Evolutionary conservation across 345 rosid genomes (phyloP), one percentile per base, ranked within the genome.

Genomic region (Acer negundo): DNA sequence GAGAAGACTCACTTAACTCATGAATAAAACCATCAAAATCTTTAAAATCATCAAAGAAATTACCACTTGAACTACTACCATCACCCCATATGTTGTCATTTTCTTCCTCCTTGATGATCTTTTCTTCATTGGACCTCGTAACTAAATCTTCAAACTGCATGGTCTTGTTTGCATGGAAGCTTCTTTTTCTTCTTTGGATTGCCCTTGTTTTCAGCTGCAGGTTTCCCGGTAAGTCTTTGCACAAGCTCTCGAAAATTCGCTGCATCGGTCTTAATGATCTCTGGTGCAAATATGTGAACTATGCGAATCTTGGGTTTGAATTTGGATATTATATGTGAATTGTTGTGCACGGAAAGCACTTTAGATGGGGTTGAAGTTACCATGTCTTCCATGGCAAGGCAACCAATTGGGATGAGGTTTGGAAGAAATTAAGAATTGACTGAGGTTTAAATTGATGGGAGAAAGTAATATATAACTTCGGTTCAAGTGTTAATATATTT

Each of bases 231-330:
- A 35, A 83, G 88, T 24, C 75, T 72, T 7, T 83, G 88, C 13
- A 86, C 86, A 59, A 86, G 58, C 78, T 83, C 85, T 42, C 80
- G 67, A 63, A 85, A 86, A 75, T 79, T 86, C 10, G 79, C 80
- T 4, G 56, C 86, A 46, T 86, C 86, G 2, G 86, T 86, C 74
- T 72, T 79, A 72, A 83, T 83, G 78, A 86, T 83, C 49, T 86
- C 83, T 67, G 85, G 88, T 11, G 86, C 86, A 79, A 81, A 79
- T 79, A 85, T 78, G 80, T 85, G 86, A 71, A 83, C 72, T 62
- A 85, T 79, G 24, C 83, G 81, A 47, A 85, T 77, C 80, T 79
- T 85, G 12, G 76, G 72, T 53, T 75, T 53, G 64, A 66, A 22
- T 66, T 66, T 75, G 19, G 77, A 63, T 17, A 63, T 63, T 10